Base-by-base conservation (phyloP, 1,139 yeast genomes). In the Blastobotrys capitulatus region DNA sequence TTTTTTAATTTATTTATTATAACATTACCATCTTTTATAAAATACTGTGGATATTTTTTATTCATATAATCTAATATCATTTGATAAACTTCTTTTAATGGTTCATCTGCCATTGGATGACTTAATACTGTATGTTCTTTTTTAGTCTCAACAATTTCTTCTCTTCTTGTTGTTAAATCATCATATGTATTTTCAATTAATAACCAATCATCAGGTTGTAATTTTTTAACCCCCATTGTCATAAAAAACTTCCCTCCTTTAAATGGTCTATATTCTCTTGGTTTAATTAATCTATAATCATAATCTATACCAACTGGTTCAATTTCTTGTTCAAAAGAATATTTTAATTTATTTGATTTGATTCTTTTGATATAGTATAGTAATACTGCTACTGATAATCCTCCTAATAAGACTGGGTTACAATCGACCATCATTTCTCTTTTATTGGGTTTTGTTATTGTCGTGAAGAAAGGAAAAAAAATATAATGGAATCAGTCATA, bases 121-220 rank as follows among this genome's bases (percentile, higher is more conserved):
- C 54, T 45, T 26, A 64, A 53, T 1, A 62, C 62, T 8, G 72
- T 66, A 47, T 64, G 63, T 63, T 77, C 74, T 0, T 77, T 75
- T 50, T 75, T 72, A 8, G 61, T 55, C 46, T 72, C 73, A 6
- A 72, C 68, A 25, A 80, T 66, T 27, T 66, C 63, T 2, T 60
- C 61, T 57, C 83, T 78, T 40, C 72, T 62, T 9, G 71, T 70
- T 4, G 82, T 72, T 19, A 73, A 66, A 6, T 68, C 60, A 52
- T 70, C 61, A 59, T 85, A 85, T 0, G 83, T 76, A 44, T 83
- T 72, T 54, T 86, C 95, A n/a, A 86, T 61, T 46, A 80, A 69
- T 29, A 86, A 68, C 82, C 86, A 81, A 48, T 85, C 88, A 47
- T 77, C 75, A 6, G 77, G 74, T 31, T 76, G 75, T 40, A 80